Conservation (phyloP, 208 protist species). For the Trypanosoma mega region DNA sequence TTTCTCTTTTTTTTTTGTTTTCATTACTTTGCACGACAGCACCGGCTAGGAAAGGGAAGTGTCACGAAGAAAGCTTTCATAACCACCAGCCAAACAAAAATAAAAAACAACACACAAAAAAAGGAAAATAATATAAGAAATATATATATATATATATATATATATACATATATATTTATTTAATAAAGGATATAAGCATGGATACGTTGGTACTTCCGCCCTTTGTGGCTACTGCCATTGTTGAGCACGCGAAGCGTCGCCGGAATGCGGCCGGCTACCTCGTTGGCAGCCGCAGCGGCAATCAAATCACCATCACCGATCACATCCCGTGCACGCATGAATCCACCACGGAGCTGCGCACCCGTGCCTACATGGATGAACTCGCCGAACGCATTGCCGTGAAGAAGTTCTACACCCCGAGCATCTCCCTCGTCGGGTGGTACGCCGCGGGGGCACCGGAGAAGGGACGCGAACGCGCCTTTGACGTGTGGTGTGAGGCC, state of each 20-base stretch:
- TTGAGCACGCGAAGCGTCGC: constrained; percentile 84
- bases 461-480: constrained; percentile 29
- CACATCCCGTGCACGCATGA: constrained; percentile 71
- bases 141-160: background rate
- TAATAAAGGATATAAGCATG: constrained; percentile 2
- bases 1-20: constrained; percentile 16
- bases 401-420: constrained; percentile 52
- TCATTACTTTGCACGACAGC: constrained; percentile 11
- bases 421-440: constrained; percentile 64
- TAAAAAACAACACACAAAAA: constrained; percentile 3
- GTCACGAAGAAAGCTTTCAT: too few species aligned
- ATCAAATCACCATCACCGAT: constrained; percentile 60
- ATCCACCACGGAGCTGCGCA: constrained; percentile 21
- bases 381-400: constrained; percentile 34
- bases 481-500: constrained; percentile 56
- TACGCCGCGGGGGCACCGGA: constrained; percentile 52
- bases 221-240: constrained; percentile 74
- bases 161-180: too few species aligned
- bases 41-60: constrained; percentile 9
- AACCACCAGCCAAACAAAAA: too few species aligned
- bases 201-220: constrained; percentile 43
- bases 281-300: constrained; percentile 42
- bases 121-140: constrained; percentile 19
- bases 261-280: constrained; percentile 61
- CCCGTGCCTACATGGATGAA: constrained; percentile 35